These are phyloP conservation scores for Mycena haematopus DNA, from an alignment of 768 basidiomycete genomes.

Conservation along the genomic window DNA sequence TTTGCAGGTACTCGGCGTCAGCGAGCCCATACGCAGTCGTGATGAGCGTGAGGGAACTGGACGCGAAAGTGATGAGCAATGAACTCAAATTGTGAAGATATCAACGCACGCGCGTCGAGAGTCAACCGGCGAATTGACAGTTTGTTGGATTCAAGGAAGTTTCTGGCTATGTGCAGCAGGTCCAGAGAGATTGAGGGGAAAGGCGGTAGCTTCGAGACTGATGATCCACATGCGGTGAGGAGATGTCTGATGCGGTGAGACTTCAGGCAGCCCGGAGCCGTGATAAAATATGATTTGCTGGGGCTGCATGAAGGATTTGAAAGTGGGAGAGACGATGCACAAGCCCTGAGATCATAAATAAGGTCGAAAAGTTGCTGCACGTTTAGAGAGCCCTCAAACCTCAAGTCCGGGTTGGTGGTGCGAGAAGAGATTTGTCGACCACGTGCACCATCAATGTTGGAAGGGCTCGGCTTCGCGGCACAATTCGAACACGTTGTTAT, in stretches of 20 bases:
- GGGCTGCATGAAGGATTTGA: constrained; percentile 7
- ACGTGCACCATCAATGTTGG: too few species aligned
- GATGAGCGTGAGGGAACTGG: not conserved
- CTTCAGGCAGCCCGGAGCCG: not conserved
- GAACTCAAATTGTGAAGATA: too few species aligned
- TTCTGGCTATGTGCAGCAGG: not conserved
- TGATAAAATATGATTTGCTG: constrained; percentile 18
- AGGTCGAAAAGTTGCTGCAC: constrained; percentile 3
- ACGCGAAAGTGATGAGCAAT: not conserved
- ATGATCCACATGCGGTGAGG: constrained; percentile 11
- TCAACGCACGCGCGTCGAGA: constrained; percentile 9
- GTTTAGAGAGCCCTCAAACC: not conserved
- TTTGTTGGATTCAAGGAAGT: not conserved
- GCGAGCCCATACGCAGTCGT: not conserved
- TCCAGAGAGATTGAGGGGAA: constrained; percentile 10
- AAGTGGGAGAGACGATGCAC: not conserved
- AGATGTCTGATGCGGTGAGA: constrained; percentile 1
- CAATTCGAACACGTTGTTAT: too few species aligned
- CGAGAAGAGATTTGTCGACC: too few species aligned
- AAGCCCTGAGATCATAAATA: constrained; percentile 7
- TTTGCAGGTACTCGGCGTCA: not conserved
- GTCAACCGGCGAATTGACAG: not conserved
- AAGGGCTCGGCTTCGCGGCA: too few species aligned
- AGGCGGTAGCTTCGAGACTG: not conserved
- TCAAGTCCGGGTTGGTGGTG: too few species aligned